A percentile compares a stretch with the other conserved stretches of the same genome.
These are phyloP conservation scores for Erysimum cheiranthoides DNA, from an alignment of 345 rosid genomes.

Conservation along the genomic window DNA sequence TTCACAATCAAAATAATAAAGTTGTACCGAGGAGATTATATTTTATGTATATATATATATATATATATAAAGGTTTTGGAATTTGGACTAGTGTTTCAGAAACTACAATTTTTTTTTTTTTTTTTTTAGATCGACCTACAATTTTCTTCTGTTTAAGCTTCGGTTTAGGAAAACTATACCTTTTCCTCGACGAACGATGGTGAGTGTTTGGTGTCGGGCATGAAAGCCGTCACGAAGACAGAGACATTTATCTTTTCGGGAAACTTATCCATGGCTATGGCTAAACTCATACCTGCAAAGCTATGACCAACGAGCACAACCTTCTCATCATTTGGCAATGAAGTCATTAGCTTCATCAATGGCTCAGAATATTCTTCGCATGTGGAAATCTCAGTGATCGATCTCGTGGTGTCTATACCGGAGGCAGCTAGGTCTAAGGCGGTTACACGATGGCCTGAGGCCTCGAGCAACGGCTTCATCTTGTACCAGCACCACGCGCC, in stretches of 20 bases:
- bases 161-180: neutral
- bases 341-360: conserved; percentile 49
- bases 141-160: too few species aligned
- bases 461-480: conserved; percentile 58
- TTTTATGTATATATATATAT: too few species aligned
- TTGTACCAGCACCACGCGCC: conserved; percentile 76
- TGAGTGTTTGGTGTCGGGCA: conserved; percentile 44
- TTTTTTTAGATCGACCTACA: too few species aligned
- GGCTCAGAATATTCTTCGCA: conserved; percentile 56
- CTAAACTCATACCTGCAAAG: conserved; percentile 49
- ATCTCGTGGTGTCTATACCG: conserved; percentile 50
- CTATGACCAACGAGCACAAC: conserved; percentile 79
- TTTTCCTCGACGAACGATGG: conserved; percentile 24
- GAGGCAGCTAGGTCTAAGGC: conserved; percentile 57
- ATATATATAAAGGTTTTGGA: too few species aligned
- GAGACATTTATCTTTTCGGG: conserved; percentile 30
- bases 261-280: conserved; percentile 53
- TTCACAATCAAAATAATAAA: too few species aligned
- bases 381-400: conserved; percentile 51
- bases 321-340: conserved; percentile 47
- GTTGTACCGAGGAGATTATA: too few species aligned
- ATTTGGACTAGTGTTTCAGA: too few species aligned
- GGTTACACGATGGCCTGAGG: conserved; percentile 57
- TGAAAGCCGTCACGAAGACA: conserved; percentile 39
- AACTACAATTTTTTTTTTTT: too few species aligned